Base-by-base conservation (phyloP, 2,329 filamentous ascomycete genomes). In the Pyrenophora seminiperda region DNA sequence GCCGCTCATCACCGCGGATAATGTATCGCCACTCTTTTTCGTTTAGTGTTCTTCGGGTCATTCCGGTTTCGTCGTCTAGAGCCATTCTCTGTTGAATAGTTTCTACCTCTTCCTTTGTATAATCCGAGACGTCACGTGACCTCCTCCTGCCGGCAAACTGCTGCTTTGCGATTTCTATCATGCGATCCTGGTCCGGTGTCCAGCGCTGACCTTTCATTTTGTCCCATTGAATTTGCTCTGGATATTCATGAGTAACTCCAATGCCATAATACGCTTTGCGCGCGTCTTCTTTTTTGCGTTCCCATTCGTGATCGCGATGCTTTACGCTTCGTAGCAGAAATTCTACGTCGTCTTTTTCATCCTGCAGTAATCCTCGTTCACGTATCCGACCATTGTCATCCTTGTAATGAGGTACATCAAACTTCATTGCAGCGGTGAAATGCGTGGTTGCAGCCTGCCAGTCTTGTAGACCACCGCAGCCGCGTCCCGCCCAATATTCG, bases 401-500 rank as follows among this genome's bases (percentile, higher is more conserved):
- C 1, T 4, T 19, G 10, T 14, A 29, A 22, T 51, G 39, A 2
- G 48, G 29, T 11, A 51, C 18, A 17, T 57, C 51, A 11, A 53
- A 41, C 6, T 45, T 48, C 5, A 54, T 34, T 5, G 58, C 58
- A 29, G 41, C 34, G 5, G 20, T 22, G 9, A 61, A 59, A 20
- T 59, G 51, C 2, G 41, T 19, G 3, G n/a, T 22, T 10, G 58
- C 58, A 10, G 44, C 39, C 5, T 31, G 13, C 41, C 47, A 56
- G 9, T 59, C 49, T 14, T 41, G 14, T 2, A 40, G 43, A 7
- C 54, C 56, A 5, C 41, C 58, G 15, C 47, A 54, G 1, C 48
- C 62, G 14, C 51, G 19, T 17, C 59, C 62, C 24, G 46, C 33
- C 63, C 63, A 67, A 38, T 62, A 66, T 32, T 59, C 52, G 18